Percentiles rank a stretch among this genome's conserved stretches.
These are phyloP conservation scores for Stagonosporopsis vannaccii DNA, from an alignment of 2,329 filamentous ascomycete genomes.

Conservation along the genomic window DNA sequence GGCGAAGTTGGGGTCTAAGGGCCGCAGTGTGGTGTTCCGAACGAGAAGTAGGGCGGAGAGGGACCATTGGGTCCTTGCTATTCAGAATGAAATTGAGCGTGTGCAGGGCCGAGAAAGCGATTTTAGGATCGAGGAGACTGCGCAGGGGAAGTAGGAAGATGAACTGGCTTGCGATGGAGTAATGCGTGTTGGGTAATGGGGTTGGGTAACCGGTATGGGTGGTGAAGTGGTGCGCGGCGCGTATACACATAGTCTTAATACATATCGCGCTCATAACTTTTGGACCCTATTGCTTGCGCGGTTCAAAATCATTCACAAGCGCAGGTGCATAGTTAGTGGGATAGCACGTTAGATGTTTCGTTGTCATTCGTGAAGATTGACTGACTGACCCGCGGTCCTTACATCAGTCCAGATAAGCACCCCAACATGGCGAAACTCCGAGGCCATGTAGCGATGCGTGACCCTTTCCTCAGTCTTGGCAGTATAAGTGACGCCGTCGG, in stretches of 20 bases:
- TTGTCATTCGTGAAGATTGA: not conserved
- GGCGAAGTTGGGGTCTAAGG: conserved; percentile 66
- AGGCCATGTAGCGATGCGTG: not conserved
- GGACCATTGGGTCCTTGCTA: conserved; percentile 72
- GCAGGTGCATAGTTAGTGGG: not conserved
- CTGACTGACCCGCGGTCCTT: not conserved
- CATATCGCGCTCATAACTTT: not conserved
- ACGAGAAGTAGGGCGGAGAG: conserved; percentile 69
- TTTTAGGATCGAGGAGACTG: conserved; percentile 44
- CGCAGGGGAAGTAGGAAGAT: not conserved
- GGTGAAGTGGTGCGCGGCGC: not conserved
- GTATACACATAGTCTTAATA: not conserved
- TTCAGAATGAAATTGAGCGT: conserved; percentile 71
- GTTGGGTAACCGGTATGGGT: not conserved
- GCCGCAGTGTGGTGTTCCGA: conserved; percentile 70
- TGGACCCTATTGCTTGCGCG: not conserved
- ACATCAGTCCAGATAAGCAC: not conserved
- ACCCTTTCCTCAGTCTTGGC: not conserved
- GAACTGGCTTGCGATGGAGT: not conserved
- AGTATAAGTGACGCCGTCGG: not conserved
- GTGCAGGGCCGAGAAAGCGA: conserved; percentile 59
- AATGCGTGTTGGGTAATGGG: not conserved
- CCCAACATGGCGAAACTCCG: not conserved
- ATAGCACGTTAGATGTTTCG: not conserved
- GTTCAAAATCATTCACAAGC: not conserved